Evolutionary conservation across 1,284 basidiomycete species (phyloP).

Genomic region (Paramarasmius palmivorus): DNA sequence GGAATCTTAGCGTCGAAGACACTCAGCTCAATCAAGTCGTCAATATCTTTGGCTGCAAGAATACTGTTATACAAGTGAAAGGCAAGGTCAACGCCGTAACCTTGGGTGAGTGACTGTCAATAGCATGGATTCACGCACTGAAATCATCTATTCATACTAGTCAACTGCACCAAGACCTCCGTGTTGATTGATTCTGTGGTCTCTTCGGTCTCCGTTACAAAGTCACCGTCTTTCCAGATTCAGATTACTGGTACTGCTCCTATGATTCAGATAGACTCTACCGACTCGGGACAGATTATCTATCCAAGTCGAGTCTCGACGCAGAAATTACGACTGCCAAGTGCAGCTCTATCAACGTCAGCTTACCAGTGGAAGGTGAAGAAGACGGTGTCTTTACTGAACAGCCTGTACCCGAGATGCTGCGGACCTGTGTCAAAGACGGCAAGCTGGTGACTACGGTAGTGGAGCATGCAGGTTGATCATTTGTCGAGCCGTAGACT

Average conservation of each 20-base stretch:
- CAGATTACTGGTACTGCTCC: constrained; percentile 91
- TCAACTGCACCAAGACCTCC: constrained; percentile 89
- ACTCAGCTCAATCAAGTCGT: constrained; percentile 85
- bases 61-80: constrained; percentile 82
- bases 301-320: constrained; percentile 80
- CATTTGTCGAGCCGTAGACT: no score
- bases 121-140: constrained; percentile 1
- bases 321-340: constrained; percentile 95
- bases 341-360: constrained; percentile 93
- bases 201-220: constrained; percentile 85
- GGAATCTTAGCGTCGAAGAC: constrained; percentile 73
- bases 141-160: constrained; percentile 42
- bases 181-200: constrained; percentile 92
- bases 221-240: constrained; percentile 89
- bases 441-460: constrained; percentile 89
- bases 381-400: constrained; percentile 94
- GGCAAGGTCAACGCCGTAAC: constrained; percentile 97
- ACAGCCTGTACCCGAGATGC: constrained; percentile 93
- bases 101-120: constrained; percentile 59
- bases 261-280: constrained; percentile 92
- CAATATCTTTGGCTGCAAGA: constrained; percentile 92
- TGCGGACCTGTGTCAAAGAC: constrained; percentile 80
- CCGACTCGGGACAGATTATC: constrained; percentile 96
- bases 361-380: constrained; percentile 82
- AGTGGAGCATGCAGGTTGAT: constrained; percentile 84